A percentile compares a stretch with the other conserved stretches of the same genome.
Evolutionary conservation across 192 early-diverging fungal species (phyloP).

Genomic region (Backusella parvicylindrica): DNA sequence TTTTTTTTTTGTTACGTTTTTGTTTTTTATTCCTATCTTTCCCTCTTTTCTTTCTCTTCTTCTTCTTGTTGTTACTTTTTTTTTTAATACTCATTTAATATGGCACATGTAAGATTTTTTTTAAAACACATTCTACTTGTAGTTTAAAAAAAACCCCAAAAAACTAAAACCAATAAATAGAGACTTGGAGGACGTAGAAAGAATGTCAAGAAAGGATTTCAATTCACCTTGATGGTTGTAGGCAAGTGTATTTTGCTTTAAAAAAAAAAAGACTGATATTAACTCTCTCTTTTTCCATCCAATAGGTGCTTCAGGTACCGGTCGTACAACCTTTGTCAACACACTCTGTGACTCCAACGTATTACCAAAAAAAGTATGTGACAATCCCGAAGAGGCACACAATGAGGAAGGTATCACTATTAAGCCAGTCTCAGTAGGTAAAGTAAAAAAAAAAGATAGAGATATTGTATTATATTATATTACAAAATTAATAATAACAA

Average conservation of each 20-base stretch:
- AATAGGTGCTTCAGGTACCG: constrained; percentile 84
- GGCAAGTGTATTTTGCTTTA: constrained; percentile 50
- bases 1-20: not conserved
- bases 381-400: constrained; percentile 72
- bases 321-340: constrained; percentile 98
- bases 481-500: not conserved
- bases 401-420: constrained; percentile 86
- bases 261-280: too few species aligned
- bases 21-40: not conserved
- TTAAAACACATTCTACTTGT: not conserved
- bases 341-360: constrained; percentile 87
- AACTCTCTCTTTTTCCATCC: not conserved
- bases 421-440: constrained; percentile 76
- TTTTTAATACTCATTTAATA: constrained; percentile 13
- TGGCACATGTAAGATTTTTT: constrained; percentile 25
- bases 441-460: not conserved
- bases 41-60: constrained; percentile 1
- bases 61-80: not conserved
- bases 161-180: constrained; percentile 19
- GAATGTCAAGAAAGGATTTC: constrained; percentile 94
- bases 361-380: constrained; percentile 62
- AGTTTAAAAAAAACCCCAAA: not conserved
- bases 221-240: constrained; percentile 96
- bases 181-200: constrained; percentile 75
- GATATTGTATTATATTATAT: not conserved